Evolutionary conservation across 139 green algal genomes (phyloP), one percentile per base, ranked within the genome.

Genomic region (Closterium sp.): DNA sequence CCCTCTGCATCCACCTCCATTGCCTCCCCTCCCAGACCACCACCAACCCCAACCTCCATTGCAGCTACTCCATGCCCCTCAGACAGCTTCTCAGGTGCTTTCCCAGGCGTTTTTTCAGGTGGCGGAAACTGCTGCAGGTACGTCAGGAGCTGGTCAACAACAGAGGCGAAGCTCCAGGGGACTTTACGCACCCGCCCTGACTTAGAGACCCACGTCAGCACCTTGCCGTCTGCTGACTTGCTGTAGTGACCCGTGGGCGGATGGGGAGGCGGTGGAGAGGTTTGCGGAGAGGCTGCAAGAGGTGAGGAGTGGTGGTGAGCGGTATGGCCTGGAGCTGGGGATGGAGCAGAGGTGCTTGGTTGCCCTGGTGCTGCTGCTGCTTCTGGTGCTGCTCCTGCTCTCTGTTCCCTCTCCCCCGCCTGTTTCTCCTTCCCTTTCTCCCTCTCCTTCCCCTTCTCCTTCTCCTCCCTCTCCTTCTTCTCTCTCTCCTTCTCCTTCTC

Each of bases 91-190:
- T 92, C 91, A 19, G 94, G 93, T 31, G 94, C 62, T 5, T 79
- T 79, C 19, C 4, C 62, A 79, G 62, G 62, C 27, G 62, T 13
- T 22, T 79, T 79, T 79, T 79, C 62, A 79, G 17, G 62, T 24
- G 62, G 62, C 62, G 62, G 62, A 13, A 79, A 79, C 17, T 79
- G 62, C 62, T 79, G 91, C 22, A 32, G 22, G 24, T n/a, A 38
- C 9, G 5, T 93, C 31, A 30, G 28, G 29, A 99, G 96, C 85
- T 93, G 91, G 90, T 98, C 96, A 22, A 98, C 95, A 4, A 99
- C 96, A 70, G 97, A 24, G n/a, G 24, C 32, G 31, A 95, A 95
- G 31, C 85, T 95, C 27, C 79, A 29, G 7, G 92, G 91, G 9
- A 94, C 87, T 17, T 62, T 94, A 34, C 86, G 94, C 17, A 62